These are phyloP conservation scores for Colletotrichum endophyticum DNA, from an alignment of 2,329 filamentous ascomycete genomes.

Conservation along the genomic window DNA sequence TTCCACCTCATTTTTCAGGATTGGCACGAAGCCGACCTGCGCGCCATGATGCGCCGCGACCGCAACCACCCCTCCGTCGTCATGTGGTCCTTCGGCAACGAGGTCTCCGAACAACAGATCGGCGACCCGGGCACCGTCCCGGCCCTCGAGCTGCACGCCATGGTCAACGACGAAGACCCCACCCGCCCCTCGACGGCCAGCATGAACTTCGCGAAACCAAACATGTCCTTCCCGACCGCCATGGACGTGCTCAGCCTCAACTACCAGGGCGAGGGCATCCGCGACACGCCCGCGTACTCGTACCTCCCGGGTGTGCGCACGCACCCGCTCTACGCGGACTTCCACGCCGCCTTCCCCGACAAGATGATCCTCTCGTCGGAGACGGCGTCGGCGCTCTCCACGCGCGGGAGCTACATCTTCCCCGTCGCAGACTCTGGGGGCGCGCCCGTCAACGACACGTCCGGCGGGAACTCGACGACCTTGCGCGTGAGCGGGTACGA, in stretches of 20 bases:
- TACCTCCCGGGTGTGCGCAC: constrained; percentile 32
- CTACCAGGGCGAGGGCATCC: constrained; percentile 58
- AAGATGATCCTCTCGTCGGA: constrained; percentile 52
- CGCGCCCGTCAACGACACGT: constrained; percentile 39
- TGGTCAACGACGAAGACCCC: constrained; percentile 50
- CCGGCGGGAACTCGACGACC: constrained; percentile 40
- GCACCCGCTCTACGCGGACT: constrained; percentile 40
- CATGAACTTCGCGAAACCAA: constrained; percentile 50
- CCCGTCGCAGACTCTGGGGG: constrained; percentile 47
- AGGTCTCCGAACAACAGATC: constrained; percentile 52
- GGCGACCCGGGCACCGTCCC: constrained; percentile 33
- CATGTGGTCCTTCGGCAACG: constrained; percentile 60
- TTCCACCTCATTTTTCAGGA: constrained; percentile 57
- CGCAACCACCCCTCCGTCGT: constrained; percentile 59
- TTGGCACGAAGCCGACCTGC: constrained; percentile 58
- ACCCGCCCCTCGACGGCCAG: constrained; percentile 49
- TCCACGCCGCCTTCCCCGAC: constrained; percentile 47
- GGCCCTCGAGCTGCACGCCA: constrained; percentile 41
- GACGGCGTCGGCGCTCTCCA: constrained; percentile 49
- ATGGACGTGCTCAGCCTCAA: constrained; percentile 58
- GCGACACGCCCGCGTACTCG: constrained; percentile 32
- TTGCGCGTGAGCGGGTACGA: constrained; percentile 55
- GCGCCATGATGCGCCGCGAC: constrained; percentile 56
- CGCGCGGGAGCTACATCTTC: constrained; percentile 57
- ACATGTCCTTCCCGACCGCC: constrained; percentile 39